Percentiles rank a stretch among this genome's conserved stretches.
phyloP scores from a whole-genome alignment of 2,329 filamentous ascomycete genomes.

The Xylariaceae sp. region DNA sequence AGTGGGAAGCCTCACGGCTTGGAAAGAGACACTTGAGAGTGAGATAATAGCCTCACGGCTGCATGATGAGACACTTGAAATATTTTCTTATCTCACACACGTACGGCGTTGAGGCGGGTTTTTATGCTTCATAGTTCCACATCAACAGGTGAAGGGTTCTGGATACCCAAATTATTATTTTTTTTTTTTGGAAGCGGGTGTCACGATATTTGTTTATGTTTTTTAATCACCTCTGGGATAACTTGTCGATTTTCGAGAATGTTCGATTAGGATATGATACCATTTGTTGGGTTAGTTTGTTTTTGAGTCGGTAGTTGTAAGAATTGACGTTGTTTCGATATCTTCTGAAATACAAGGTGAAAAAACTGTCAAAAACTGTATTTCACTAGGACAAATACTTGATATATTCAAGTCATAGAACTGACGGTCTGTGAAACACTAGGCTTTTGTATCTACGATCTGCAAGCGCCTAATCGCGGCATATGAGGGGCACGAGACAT shows the following conservation, averaged over 20 bases:
- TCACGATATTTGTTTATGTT: constrained; percentile 1
- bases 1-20: constrained; percentile 30
- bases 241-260: neutral
- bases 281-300: constrained; percentile 19
- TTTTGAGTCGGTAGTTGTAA: neutral
- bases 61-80: constrained; percentile 22
- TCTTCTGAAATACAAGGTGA: no score
- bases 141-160: neutral
- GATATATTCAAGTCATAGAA: neutral
- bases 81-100: constrained; percentile 15
- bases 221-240: neutral
- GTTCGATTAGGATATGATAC: constrained; percentile 26
- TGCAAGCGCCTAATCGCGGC: no score
- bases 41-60: constrained; percentile 32
- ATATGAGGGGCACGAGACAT: no score
- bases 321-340: neutral
- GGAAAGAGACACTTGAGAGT: constrained; percentile 26
- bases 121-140: neutral
- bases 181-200: neutral
- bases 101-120: constrained; percentile 21
- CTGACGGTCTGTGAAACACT: no score
- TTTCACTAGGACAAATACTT: neutral
- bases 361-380: no score
- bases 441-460: no score
- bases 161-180: neutral